phyloP scores from a whole-genome alignment of 345 rosid genomes.

The Sisymbrium altissimum region DNA sequence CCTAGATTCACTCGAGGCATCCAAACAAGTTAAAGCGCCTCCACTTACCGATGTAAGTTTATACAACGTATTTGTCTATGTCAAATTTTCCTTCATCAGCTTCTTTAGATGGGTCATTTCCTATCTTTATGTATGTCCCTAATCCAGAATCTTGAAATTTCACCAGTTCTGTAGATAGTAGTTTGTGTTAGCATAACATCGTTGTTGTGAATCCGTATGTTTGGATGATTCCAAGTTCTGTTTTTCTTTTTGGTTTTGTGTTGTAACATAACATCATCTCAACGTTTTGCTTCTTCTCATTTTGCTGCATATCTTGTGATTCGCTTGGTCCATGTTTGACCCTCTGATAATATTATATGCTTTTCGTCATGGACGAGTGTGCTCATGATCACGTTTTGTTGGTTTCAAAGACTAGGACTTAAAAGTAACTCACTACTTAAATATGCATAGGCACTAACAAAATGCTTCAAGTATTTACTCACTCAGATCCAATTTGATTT shows the following conservation, averaged over 20 bases:
- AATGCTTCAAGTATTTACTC: neutral
- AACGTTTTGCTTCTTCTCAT: too few species aligned
- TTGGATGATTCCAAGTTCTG: too few species aligned
- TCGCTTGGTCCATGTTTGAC: neutral
- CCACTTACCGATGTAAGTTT: constrained; percentile 74
- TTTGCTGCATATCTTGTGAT: neutral
- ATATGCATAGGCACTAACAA: neutral
- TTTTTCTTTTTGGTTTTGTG: neutral
- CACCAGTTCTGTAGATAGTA: neutral
- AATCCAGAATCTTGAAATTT: neutral
- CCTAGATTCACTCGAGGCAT: constrained; percentile 78
- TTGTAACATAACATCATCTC: neutral
- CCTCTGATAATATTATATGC: neutral
- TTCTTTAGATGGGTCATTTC: too few species aligned
- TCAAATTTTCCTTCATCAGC: too few species aligned
- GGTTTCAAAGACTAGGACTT: neutral
- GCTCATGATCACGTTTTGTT: neutral
- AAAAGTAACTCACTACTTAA: neutral
- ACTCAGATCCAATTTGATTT: constrained; percentile 1
- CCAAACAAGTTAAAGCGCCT: constrained; percentile 79
- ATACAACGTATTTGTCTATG: too few species aligned
- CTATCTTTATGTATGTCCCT: neutral
- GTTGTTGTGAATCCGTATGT: neutral
- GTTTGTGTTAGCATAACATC: neutral
- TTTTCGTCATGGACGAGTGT: neutral